Evolutionary conservation across 2,329 filamentous ascomycete species (phyloP).

Genomic region (Paraconiothyrium brasiliense): DNA sequence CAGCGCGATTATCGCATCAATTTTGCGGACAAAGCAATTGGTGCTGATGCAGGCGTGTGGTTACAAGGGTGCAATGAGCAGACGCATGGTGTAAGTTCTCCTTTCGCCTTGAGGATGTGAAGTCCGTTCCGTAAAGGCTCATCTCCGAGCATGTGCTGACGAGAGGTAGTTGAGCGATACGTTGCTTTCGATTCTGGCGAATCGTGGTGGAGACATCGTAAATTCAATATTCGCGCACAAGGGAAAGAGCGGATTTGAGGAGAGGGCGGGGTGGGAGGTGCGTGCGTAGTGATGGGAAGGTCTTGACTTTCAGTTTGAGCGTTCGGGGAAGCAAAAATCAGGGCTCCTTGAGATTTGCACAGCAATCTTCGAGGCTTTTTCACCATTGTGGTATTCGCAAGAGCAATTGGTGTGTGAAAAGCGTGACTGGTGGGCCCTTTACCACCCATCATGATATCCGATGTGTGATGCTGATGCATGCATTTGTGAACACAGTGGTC

Average conservation of each 20-base stretch:
- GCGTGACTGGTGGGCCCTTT: too few species aligned
- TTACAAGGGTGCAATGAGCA: constrained; percentile 93
- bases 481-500: too few species aligned
- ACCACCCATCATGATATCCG: too few species aligned
- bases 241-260: constrained; percentile 27
- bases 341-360: too few species aligned
- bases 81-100: constrained; percentile 82
- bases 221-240: constrained; percentile 71
- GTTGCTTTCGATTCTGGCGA: constrained; percentile 79
- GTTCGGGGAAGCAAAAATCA: background rate
- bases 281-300: constrained; percentile 7
- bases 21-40: constrained; percentile 74
- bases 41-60: constrained; percentile 82
- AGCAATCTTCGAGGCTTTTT: too few species aligned
- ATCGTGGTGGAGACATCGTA: constrained; percentile 80
- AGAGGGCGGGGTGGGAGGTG: constrained; percentile 37
- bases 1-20: constrained; percentile 80
- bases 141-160: constrained; percentile 26
- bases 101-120: background rate
- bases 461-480: too few species aligned
- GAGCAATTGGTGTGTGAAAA: too few species aligned
- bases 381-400: too few species aligned
- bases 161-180: constrained; percentile 75
- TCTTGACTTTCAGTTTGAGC: background rate
- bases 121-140: background rate